phyloP scores from a whole-genome alignment of 176 grass and related monocot species.

The Oryza nivara region DNA sequence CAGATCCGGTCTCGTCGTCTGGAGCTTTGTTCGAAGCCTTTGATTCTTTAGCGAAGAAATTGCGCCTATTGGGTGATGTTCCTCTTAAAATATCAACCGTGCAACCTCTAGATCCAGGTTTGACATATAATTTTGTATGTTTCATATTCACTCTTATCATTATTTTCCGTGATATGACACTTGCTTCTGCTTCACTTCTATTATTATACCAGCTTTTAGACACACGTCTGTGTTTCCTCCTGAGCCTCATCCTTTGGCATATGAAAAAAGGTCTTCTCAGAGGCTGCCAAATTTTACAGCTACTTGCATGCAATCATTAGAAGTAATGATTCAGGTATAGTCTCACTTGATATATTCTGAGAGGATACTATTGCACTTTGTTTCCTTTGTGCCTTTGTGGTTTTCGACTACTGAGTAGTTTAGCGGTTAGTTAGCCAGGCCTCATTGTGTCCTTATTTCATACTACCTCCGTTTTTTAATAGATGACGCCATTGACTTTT shows the following conservation, averaged over 20 bases:
- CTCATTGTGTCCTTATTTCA: conserved; percentile 34
- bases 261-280: conserved; percentile 66
- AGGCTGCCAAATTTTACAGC: conserved; percentile 50
- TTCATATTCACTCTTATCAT: conserved; percentile 13
- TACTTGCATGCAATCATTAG: conserved; percentile 71
- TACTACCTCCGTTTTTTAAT: no score
- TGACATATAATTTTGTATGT: conserved; percentile 20
- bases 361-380: neutral
- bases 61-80: conserved; percentile 75
- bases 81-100: conserved; percentile 92
- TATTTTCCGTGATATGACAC: conserved; percentile 8
- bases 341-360: neutral
- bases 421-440: conserved; percentile 5
- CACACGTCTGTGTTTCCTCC: conserved; percentile 92
- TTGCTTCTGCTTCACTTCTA: conserved; percentile 11
- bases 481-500: no score
- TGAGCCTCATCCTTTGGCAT: conserved; percentile 81
- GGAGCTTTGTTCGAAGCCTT: conserved; percentile 70
- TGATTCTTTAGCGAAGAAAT: conserved; percentile 66
- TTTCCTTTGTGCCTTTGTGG: conserved; percentile 3
- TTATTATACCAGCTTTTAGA: conserved; percentile 71
- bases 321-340: conserved; percentile 93
- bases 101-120: conserved; percentile 82
- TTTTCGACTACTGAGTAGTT: conserved; percentile 4
- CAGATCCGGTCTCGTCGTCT: conserved; percentile 84